Conservation (phyloP, 2,329 filamentous ascomycete species). For the Ophiostoma novo-ulmi region DNA sequence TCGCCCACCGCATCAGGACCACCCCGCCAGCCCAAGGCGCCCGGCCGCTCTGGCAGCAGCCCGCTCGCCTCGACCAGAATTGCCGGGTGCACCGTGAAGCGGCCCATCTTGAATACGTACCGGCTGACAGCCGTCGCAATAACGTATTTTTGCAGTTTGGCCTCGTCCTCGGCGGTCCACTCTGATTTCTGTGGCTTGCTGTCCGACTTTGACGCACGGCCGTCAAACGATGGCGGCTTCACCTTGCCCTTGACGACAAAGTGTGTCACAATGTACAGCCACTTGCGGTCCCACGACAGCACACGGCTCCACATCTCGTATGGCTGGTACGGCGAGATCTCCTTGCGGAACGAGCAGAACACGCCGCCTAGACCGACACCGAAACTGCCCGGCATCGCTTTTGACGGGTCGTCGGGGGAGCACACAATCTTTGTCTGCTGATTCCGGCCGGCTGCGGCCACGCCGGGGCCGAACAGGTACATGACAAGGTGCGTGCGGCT, state of each 20-base stretch:
- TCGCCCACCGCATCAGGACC: conserved; percentile 34
- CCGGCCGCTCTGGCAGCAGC: conserved; percentile 68
- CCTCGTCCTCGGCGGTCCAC: conserved; percentile 35
- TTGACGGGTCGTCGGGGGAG: conserved; percentile 36
- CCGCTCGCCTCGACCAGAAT: conserved; percentile 65
- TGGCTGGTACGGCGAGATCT: conserved; percentile 62
- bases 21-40: conserved; percentile 51
- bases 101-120: conserved; percentile 76
- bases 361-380: conserved; percentile 67
- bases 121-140: conserved; percentile 70
- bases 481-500: conserved; percentile 75
- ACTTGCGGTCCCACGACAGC: conserved; percentile 73
- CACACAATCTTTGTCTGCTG: conserved; percentile 46
- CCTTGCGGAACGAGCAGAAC: conserved; percentile 65
- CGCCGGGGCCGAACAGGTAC: conserved; percentile 57
- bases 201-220: conserved; percentile 31
- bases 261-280: conserved; percentile 71
- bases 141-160: conserved; percentile 57
- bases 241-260: conserved; percentile 62
- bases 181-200: conserved; percentile 11
- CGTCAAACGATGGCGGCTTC: conserved; percentile 50
- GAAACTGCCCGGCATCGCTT: conserved; percentile 49
- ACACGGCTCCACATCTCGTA: conserved; percentile 72
- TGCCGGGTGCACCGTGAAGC: conserved; percentile 79
- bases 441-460: conserved; percentile 49